Conservation (phyloP, 768 basidiomycete genomes). For the Collybiopsis confluens region DNA sequence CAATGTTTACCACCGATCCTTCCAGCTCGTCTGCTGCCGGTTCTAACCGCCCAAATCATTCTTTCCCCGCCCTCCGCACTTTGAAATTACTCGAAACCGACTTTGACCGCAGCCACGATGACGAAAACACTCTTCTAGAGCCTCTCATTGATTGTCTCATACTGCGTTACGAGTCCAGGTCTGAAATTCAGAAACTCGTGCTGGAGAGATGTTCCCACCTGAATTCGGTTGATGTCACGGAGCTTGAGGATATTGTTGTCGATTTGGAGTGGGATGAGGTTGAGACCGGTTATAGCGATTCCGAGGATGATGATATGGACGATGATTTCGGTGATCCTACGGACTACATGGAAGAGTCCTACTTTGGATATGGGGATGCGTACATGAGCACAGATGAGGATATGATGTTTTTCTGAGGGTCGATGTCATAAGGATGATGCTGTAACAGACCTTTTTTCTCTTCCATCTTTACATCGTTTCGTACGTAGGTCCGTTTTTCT, state of each 20-base stretch:
- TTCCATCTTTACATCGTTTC: background rate
- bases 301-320: slow-evolving; percentile 7
- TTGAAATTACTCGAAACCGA: slow-evolving; percentile 4
- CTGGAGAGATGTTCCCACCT: slow-evolving; percentile 3
- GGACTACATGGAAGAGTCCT: background rate
- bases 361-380: slow-evolving; percentile 2
- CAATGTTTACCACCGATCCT: background rate
- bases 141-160: slow-evolving; percentile 7
- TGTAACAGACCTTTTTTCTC: background rate
- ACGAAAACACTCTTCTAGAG: background rate
- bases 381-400: slow-evolving; percentile 1
- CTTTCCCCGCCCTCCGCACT: slow-evolving; percentile 9
- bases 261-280: slow-evolving; percentile 9
- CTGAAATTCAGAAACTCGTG: slow-evolving; percentile 6
- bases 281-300: slow-evolving; percentile 1
- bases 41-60: background rate
- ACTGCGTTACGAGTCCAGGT: slow-evolving; percentile 2
- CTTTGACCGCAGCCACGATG: slow-evolving; percentile 3
- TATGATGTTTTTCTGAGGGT: slow-evolving; percentile 3
- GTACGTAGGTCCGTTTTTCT: too few species aligned
- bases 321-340: slow-evolving; percentile 1
- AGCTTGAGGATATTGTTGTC: slow-evolving; percentile 16
- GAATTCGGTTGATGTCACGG: slow-evolving; percentile 25
- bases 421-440: background rate
- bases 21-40: background rate